phyloP scores from a whole-genome alignment of 2,329 filamentous ascomycete species.

The Helminthosporium solani region DNA sequence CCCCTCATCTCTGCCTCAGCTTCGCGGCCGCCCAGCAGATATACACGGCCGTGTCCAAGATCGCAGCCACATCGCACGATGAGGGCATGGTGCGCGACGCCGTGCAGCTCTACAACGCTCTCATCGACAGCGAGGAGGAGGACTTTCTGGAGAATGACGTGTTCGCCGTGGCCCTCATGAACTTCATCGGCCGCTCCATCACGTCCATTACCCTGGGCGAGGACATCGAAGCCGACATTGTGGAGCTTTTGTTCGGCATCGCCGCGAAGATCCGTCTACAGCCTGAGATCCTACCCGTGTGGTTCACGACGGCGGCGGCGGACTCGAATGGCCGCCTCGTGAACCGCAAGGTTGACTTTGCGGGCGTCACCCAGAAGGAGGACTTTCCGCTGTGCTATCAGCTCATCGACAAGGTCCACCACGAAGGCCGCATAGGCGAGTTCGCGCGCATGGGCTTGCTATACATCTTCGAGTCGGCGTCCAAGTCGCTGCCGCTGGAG shows the following conservation, averaged over 20 bases:
- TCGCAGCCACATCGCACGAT: conserved; percentile 81
- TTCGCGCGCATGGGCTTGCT: conserved; percentile 92
- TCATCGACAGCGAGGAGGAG: conserved; percentile 96
- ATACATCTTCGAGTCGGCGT: conserved; percentile 93
- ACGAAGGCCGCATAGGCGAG: conserved; percentile 90
- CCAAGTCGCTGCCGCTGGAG: conserved; percentile 77
- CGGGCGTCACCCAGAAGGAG: conserved; percentile 78
- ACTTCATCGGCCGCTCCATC: conserved; percentile 77
- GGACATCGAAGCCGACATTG: conserved; percentile 83
- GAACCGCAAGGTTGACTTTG: conserved; percentile 67
- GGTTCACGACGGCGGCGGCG: conserved; percentile 68
- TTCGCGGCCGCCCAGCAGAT: conserved; percentile 85
- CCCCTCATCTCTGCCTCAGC: conserved; percentile 87
- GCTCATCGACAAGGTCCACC: conserved; percentile 93
- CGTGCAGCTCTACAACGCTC: conserved; percentile 81
- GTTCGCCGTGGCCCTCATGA: conserved; percentile 86
- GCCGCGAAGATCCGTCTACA: conserved; percentile 93
- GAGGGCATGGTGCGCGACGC: conserved; percentile 83
- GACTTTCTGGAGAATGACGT: conserved; percentile 83
- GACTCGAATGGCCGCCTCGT: conserved; percentile 43
- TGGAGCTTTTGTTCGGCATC: conserved; percentile 93
- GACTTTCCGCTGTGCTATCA: conserved; percentile 97
- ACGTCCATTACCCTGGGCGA: conserved; percentile 70
- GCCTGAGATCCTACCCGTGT: conserved; percentile 81
- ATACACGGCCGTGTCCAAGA: conserved; percentile 85